A percentile compares a stretch with the other conserved stretches of the same genome.
These are phyloP conservation scores for Fusarium austroafricanum DNA, from an alignment of 2,329 filamentous ascomycete species.

Conservation along the genomic window DNA sequence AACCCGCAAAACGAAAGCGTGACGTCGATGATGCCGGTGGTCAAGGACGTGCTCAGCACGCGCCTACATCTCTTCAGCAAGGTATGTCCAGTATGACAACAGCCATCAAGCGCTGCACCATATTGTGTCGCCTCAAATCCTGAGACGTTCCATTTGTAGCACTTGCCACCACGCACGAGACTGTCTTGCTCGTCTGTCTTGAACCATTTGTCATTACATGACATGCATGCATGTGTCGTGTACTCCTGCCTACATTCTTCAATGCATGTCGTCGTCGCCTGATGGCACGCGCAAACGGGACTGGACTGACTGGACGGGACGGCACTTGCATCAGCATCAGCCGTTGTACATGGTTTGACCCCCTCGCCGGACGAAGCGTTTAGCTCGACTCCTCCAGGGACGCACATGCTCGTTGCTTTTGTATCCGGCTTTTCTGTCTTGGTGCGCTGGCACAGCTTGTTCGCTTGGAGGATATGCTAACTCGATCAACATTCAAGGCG, in stretches of 20 bases:
- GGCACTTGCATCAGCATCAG: conserved; percentile 14
- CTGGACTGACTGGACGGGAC: neutral
- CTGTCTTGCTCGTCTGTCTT: neutral
- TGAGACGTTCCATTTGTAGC: conserved; percentile 38
- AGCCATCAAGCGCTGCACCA: conserved; percentile 30
- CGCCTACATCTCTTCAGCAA: conserved; percentile 55
- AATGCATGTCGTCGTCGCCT: conserved; percentile 18
- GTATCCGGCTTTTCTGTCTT: conserved; percentile 38
- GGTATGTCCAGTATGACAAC: conserved; percentile 53
- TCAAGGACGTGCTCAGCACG: conserved; percentile 56
- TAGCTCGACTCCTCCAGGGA: conserved; percentile 38
- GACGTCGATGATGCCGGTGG: conserved; percentile 58
- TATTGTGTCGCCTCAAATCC: conserved; percentile 33
- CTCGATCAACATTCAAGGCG: conserved; percentile 32
- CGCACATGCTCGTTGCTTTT: conserved; percentile 39
- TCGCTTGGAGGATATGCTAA: conserved; percentile 40
- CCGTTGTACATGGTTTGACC: conserved; percentile 11
- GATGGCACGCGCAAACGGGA: conserved; percentile 13
- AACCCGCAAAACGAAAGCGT: conserved; percentile 62
- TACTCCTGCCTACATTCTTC: conserved; percentile 10
- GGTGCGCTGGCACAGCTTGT: conserved; percentile 34
- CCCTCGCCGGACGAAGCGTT: conserved; percentile 29
- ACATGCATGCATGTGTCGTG: conserved; percentile 8
- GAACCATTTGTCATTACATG: conserved; percentile 9
- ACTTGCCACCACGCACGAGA: conserved; percentile 8